Conservation (phyloP, 1,284 basidiomycete species). For the Cryptococcus depauperatus region DNA sequence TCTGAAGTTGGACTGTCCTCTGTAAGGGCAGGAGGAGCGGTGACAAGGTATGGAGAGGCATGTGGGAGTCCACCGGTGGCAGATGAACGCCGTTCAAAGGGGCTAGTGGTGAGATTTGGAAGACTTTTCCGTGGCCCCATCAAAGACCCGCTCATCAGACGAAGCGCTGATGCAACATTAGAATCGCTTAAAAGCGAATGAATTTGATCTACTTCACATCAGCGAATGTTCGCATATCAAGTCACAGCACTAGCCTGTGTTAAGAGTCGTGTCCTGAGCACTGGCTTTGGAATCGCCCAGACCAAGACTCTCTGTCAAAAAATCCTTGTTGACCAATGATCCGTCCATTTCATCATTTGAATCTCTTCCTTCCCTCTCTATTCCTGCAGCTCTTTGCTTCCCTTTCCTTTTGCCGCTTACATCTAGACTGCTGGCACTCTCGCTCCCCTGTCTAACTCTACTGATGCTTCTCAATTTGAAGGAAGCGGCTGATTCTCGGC, state of each 20-base stretch:
- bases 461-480: neutral
- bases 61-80: constrained; percentile 3
- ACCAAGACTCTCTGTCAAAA: constrained; percentile 31
- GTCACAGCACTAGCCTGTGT: constrained; percentile 17
- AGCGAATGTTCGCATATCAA: neutral
- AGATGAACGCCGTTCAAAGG: constrained; percentile 7
- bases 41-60: constrained; percentile 27
- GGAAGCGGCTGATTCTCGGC: neutral
- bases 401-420: constrained; percentile 18
- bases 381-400: constrained; percentile 2
- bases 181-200: constrained; percentile 31
- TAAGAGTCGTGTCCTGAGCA: constrained; percentile 21
- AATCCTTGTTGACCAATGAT: constrained; percentile 5
- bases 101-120: no score
- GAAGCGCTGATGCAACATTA: constrained; percentile 33
- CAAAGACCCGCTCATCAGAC: constrained; percentile 25
- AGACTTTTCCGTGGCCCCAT: no score
- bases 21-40: constrained; percentile 33
- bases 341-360: no score
- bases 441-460: neutral
- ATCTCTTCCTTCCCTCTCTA: neutral
- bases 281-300: constrained; percentile 8
- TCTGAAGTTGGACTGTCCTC: constrained; percentile 10
- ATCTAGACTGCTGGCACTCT: constrained; percentile 13
- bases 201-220: constrained; percentile 27